Conservation (phyloP, 2,329 filamentous ascomycete species). For the Talaromyces amestolkiae region DNA sequence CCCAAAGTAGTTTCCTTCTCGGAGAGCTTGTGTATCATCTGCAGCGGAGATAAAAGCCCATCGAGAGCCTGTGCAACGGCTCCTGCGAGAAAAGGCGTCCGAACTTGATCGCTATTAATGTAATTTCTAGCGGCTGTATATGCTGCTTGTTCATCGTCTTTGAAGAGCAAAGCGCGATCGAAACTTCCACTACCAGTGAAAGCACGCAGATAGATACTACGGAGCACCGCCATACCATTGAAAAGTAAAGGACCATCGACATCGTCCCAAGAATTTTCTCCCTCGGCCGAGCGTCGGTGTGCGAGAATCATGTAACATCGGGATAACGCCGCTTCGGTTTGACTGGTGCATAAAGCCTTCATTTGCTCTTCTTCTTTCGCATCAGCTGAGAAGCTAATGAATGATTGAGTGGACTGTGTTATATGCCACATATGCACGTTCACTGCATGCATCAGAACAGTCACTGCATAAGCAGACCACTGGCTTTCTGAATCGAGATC, state of each 20-base stretch:
- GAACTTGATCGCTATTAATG: constrained; percentile 25
- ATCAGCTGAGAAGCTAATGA: constrained; percentile 24
- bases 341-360: constrained; percentile 24
- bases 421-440: constrained; percentile 37
- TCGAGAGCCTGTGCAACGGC: constrained; percentile 31
- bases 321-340: constrained; percentile 29
- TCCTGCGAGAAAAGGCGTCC: constrained; percentile 28
- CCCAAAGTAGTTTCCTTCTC: constrained; percentile 34
- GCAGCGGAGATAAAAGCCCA: constrained; percentile 29
- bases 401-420: constrained; percentile 32
- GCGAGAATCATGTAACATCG: constrained; percentile 27
- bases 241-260: constrained; percentile 33
- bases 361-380: constrained; percentile 23
- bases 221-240: constrained; percentile 34
- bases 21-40: constrained; percentile 28
- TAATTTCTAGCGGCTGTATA: constrained; percentile 26
- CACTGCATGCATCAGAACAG: constrained; percentile 36
- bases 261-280: constrained; percentile 13
- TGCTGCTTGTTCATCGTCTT: constrained; percentile 28
- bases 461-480: constrained; percentile 30
- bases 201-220: constrained; percentile 33
- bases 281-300: neutral
- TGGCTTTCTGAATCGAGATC: constrained; percentile 19
- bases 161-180: constrained; percentile 31
- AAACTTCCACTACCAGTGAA: constrained; percentile 30